Evolutionary conservation across 305 asterid genomes (phyloP).

Genomic region (Lippia alba): DNA sequence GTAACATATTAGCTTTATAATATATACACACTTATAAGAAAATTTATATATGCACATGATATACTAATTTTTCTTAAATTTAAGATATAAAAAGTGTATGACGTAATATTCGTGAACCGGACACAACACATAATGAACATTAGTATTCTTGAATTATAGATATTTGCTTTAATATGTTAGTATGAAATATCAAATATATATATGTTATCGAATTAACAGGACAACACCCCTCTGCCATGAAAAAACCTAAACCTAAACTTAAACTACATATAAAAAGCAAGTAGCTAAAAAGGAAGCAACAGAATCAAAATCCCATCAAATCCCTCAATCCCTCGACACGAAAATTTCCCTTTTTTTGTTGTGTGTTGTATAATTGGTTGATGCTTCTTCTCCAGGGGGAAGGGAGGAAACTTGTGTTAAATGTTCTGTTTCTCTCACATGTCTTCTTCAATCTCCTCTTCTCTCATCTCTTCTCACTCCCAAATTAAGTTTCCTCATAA

Average conservation of each 20-base stretch:
- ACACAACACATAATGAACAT: too few relatives aligned
- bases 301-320: not conserved
- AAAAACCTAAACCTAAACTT: slow-evolving; percentile 58
- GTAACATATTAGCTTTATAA: too few relatives aligned
- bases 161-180: too few relatives aligned
- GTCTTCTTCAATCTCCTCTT: slow-evolving; percentile 47
- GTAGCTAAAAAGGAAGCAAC: not conserved
- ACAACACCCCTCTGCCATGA: slow-evolving; percentile 23
- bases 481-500: slow-evolving; percentile 39
- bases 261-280: slow-evolving; percentile 33
- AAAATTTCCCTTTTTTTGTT: not conserved
- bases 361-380: slow-evolving; percentile 35
- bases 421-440: slow-evolving; percentile 51
- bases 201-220: not conserved
- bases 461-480: slow-evolving; percentile 39
- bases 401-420: slow-evolving; percentile 35
- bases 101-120: too few relatives aligned
- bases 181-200: not conserved
- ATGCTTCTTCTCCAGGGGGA: slow-evolving; percentile 45
- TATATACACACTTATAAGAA: too few relatives aligned
- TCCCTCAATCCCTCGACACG: not conserved
- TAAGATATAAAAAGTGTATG: too few relatives aligned
- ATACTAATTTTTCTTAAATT: too few relatives aligned
- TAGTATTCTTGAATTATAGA: too few relatives aligned
- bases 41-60: too few relatives aligned